phyloP scores from a whole-genome alignment of 2,329 filamentous ascomycete species.

The Trichophaea hybrida region DNA sequence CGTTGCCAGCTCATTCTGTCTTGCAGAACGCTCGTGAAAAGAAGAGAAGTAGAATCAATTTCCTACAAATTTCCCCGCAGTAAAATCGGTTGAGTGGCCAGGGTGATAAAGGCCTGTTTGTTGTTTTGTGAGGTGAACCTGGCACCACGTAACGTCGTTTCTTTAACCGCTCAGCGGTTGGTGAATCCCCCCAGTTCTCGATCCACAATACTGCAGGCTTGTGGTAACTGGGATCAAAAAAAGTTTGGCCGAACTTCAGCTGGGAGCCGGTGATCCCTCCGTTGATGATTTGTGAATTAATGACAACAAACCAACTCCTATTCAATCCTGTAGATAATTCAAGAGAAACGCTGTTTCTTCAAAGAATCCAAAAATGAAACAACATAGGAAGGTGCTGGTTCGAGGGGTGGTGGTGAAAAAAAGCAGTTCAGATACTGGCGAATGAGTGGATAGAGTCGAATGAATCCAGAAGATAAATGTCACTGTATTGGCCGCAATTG shows the following conservation, averaged over 20 bases:
- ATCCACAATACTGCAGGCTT: neutral
- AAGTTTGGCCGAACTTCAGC: no score
- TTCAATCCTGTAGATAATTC: neutral
- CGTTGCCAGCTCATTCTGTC: constrained; percentile 4
- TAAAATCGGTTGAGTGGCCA: neutral
- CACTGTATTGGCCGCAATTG: neutral
- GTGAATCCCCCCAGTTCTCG: neutral
- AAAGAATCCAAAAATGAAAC: neutral
- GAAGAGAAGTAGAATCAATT: neutral
- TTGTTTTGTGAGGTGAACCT: neutral
- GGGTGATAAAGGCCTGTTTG: neutral
- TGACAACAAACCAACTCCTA: neutral
- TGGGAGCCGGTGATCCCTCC: neutral
- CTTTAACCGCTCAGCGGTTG: constrained; percentile 20
- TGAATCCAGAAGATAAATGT: neutral
- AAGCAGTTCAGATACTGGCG: neutral
- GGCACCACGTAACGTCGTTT: neutral
- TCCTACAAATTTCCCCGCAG: neutral
- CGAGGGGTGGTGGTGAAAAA: neutral
- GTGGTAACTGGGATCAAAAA: neutral
- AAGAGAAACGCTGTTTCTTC: neutral
- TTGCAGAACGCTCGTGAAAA: neutral
- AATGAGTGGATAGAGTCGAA: neutral
- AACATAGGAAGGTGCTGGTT: neutral
- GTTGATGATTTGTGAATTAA: neutral